Percentiles rank a stretch among this genome's conserved stretches.
Evolutionary conservation across 2,329 filamentous ascomycete species (phyloP).

Genomic region (Fusarium pseudocircinatum): DNA sequence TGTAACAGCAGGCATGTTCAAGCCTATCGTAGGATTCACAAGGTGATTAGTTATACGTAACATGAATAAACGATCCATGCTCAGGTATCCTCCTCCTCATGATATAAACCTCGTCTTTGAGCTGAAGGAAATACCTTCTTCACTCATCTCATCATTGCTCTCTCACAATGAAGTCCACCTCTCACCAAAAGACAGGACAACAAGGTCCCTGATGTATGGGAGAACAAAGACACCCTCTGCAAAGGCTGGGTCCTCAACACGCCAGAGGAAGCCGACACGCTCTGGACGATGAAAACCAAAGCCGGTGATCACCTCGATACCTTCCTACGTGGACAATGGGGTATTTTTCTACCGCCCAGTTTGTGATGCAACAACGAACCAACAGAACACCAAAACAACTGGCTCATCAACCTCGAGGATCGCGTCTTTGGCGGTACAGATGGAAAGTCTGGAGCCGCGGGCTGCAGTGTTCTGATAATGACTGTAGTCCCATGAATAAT

Average conservation of each 20-base stretch:
- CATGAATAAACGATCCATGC: background rate
- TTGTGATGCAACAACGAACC: background rate
- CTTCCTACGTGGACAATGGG: conserved; percentile 13
- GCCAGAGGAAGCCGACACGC: conserved; percentile 8
- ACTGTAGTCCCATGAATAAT: background rate
- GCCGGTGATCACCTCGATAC: conserved; percentile 6
- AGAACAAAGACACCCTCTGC: conserved; percentile 8
- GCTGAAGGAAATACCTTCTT: background rate
- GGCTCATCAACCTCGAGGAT: conserved; percentile 20
- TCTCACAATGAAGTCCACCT: conserved; percentile 10
- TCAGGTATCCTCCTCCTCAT: background rate
- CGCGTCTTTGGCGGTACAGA: background rate
- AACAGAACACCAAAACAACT: conserved; percentile 15
- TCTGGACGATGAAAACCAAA: background rate
- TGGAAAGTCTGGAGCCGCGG: conserved; percentile 1
- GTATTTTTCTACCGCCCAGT: background rate
- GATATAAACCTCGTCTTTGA: background rate
- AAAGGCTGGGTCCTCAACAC: conserved; percentile 13
- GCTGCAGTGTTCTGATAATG: background rate
- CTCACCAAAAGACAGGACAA: background rate
- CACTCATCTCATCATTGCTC: background rate
- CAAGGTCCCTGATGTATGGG: background rate
- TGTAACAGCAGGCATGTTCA: background rate
- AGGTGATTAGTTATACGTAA: too few species aligned
- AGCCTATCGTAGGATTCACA: background rate